Base-by-base conservation (phyloP, 140 eudicot species). In the Anethum foeniculum region DNA sequence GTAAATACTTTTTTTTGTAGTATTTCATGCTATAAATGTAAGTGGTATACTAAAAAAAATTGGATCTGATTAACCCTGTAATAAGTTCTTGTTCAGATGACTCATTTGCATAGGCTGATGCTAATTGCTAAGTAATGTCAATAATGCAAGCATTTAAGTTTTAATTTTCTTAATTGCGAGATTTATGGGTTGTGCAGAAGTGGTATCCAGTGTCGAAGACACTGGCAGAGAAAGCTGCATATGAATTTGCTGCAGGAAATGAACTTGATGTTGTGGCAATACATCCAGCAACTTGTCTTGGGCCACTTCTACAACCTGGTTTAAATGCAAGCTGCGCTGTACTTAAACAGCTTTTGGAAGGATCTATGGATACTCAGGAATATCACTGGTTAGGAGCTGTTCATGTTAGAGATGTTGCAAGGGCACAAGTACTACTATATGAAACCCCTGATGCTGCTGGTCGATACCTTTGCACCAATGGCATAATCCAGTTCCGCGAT, bases 381-480 rank as follows among this genome's bases (percentile, higher is more conserved):
- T 84, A 87, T 74, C 86, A 89, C 30, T 90, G 93, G 93, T 77
- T 90, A 48, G 96, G 96, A 6, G 92, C 90, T 46, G 97, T 93
- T 76, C 97, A 93, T 56, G 96, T 93, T 71, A 87, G 84, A 84
- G 97, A 93, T 86, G 96, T 93, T 16, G 97, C 97, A 18, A 64
- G 54, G 78, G 96, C 92, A n/a, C 97, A 93, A 81, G 72, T 93
- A 13, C 80, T 86, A 73, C 81, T 93, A 0, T 89, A 83, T 60
- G 97, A 93, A 81, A 80, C 81, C 4, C 88, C 92, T 65, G 75
- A 77, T 56, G 93, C 96, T 41, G 85, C 93, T 34, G 97, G 97
- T 34, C 83, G 97, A 81, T 83, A 93, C 79, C 90, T 90, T 62
- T 90, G 97, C 84, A 88, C 94, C n/a, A 89, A 89, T 69, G 93